Conservation (phyloP, 2,329 filamentous ascomycete genomes). For the Ophiostoma sp. region DNA sequence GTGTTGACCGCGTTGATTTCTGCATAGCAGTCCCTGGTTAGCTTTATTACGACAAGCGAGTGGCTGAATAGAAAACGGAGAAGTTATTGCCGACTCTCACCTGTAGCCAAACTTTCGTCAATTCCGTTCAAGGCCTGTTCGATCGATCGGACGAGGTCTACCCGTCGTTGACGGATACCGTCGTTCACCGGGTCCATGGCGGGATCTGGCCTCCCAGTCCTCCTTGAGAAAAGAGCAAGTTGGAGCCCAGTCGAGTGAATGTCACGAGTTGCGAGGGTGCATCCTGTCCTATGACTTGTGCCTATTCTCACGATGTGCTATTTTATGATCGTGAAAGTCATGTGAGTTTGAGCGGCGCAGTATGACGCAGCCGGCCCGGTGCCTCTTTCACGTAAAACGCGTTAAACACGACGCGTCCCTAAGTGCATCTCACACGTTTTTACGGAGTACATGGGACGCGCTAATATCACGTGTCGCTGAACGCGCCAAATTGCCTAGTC, state of each 20-base stretch:
- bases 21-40: not conserved
- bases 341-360: not conserved
- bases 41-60: not conserved
- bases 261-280: too few relatives aligned
- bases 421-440: not conserved
- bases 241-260: not conserved
- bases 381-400: not conserved
- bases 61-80: too few relatives aligned
- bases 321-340: not conserved
- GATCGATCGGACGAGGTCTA: slow-evolving; percentile 39
- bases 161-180: slow-evolving; percentile 15
- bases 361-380: slow-evolving; percentile 1
- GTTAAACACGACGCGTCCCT: not conserved
- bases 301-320: too few relatives aligned
- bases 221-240: not conserved
- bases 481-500: not conserved
- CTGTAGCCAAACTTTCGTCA: slow-evolving; percentile 28
- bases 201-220: not conserved
- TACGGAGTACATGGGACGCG: not conserved
- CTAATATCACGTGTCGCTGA: not conserved
- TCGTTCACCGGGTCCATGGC: not conserved
- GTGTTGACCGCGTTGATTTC: slow-evolving; percentile 5
- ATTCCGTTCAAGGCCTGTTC: slow-evolving; percentile 38
- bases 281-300: too few relatives aligned
- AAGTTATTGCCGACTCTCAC: not conserved